Evolutionary conservation across 108 stramenopile genomes (phyloP), one percentile per base, ranked within the genome.

Genomic region (Cylindrotheca closterium): DNA sequence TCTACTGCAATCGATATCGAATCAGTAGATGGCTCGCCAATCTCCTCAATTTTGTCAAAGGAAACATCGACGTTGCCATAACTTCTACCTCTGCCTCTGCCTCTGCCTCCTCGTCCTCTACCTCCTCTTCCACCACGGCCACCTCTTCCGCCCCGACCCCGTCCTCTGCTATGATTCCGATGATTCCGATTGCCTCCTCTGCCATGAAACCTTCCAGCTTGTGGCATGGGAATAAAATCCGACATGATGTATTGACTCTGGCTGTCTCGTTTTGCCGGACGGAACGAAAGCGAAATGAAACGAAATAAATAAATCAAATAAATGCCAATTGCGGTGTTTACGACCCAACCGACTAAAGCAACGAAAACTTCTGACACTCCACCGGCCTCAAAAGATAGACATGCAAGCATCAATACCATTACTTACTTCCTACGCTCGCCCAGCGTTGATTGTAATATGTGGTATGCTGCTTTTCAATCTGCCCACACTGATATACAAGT

Each of bases 1-100:
- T 99, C 96, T 32, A 98, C 90, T 3, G 95, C 97, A 51, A 98
- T 87, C 30, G 68, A 73, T 5, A 93, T 50, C 31, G 61, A 78
- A 1, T 75, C 78, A 12, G 72, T 57, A 0, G 69, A 70, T 1
- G 76, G 28, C 0, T 66, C 48, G 10, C 77, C 77, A 30, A 64
- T 37, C 47, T 52, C 63, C 67, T 71, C 70, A 58, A 78, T 63
- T 26, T 25, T 48, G 34, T 74, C 73, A 26, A 59, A 26, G 3
- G 64, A 46, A 31, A 32, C 37, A 19, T 63, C 32, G 22, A 22
- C 18, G 28, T 29, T 46, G n/a, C 52, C 46, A 2, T 61, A 19
- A 21, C 60, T 53, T 0, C 60, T 12, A 27, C 32, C 18, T 21
- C 42, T 27, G 47, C 60, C 42, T n/a, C 60, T 28, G 4, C 60